These are phyloP conservation scores for Phylloporus arenicola DNA, from an alignment of 768 basidiomycete species.

Conservation along the genomic window DNA sequence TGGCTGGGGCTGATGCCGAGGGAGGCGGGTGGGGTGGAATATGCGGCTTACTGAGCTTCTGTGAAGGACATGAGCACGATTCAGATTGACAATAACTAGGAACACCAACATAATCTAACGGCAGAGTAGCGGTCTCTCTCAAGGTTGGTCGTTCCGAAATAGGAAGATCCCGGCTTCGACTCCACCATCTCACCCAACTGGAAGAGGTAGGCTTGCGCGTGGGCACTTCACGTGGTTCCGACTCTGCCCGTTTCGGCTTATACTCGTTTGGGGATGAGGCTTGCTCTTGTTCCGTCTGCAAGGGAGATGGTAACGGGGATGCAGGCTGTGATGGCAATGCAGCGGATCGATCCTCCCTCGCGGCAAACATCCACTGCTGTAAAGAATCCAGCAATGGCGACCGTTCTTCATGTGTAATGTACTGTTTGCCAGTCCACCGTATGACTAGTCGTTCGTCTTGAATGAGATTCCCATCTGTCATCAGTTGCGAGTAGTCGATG, in stretches of 20 bases:
- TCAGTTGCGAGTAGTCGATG: conserved; percentile 59
- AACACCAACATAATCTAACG: conserved; percentile 19
- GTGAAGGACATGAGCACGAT: conserved; percentile 2
- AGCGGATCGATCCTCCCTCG: conserved; percentile 24
- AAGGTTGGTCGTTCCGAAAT: conserved; percentile 19
- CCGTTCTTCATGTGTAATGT: conserved; percentile 69
- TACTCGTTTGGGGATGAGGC: conserved; percentile 17
- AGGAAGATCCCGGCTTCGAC: conserved; percentile 44
- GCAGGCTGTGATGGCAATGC: conserved; percentile 7
- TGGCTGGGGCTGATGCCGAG: conserved; percentile 43
- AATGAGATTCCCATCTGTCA: conserved; percentile 59
- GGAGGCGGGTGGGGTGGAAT: conserved; percentile 5
- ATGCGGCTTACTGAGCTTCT: conserved; percentile 11
- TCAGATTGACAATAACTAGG: neutral
- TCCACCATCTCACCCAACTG: conserved; percentile 88
- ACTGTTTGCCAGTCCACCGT: conserved; percentile 67
- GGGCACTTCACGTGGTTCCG: conserved; percentile 34
- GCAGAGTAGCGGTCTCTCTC: conserved; percentile 22
- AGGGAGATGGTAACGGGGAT: conserved; percentile 5
- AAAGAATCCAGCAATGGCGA: conserved; percentile 76
- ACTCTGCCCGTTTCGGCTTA: conserved; percentile 31
- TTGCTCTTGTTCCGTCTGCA: conserved; percentile 27
- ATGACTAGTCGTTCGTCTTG: conserved; percentile 65
- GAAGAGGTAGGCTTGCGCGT: conserved; percentile 47
- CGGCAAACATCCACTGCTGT: conserved; percentile 46